Evolutionary conservation across 306 rosid species (phyloP).

Genomic region (Astragalus glycyphyllos): DNA sequence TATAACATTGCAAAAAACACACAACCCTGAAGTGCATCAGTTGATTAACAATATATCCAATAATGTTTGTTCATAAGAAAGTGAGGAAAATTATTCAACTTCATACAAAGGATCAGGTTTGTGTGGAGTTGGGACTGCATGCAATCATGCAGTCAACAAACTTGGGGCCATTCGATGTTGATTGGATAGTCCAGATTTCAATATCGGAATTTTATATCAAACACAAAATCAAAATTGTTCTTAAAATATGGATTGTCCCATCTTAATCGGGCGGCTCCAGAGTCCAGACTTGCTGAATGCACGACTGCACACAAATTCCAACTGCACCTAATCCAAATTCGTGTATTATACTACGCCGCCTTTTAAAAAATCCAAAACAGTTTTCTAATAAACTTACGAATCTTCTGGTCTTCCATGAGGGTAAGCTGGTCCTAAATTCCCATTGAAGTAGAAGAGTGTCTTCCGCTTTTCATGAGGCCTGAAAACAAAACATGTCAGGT

Average conservation of each 20-base stretch:
- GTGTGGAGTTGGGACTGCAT: no score
- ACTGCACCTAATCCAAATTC: no score
- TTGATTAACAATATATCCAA: conserved; percentile 17
- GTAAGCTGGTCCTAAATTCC: conserved; percentile 89
- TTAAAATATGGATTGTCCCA: no score
- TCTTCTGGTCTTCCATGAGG: conserved; percentile 70
- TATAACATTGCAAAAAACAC: conserved; percentile 18
- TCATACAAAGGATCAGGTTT: conserved; percentile 9
- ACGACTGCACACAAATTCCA: no score
- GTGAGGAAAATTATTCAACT: conserved; percentile 27
- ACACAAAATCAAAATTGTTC: no score
- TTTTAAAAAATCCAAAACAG: conserved; percentile 15
- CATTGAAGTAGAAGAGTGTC: conserved; percentile 83
- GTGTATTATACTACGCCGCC: neutral
- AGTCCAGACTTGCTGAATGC: no score
- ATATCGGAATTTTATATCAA: no score
- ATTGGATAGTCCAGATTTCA: no score
- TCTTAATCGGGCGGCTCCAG: no score
- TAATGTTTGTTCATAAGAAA: conserved; percentile 28
- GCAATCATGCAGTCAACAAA: no score
- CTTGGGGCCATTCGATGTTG: no score
- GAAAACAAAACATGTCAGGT: conserved; percentile 43
- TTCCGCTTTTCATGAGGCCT: conserved; percentile 79
- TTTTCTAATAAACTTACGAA: conserved; percentile 61
- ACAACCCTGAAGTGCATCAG: conserved; percentile 29